Base-by-base conservation (phyloP, 169 alveolate species). In the Plasmodium fragile region DNA sequence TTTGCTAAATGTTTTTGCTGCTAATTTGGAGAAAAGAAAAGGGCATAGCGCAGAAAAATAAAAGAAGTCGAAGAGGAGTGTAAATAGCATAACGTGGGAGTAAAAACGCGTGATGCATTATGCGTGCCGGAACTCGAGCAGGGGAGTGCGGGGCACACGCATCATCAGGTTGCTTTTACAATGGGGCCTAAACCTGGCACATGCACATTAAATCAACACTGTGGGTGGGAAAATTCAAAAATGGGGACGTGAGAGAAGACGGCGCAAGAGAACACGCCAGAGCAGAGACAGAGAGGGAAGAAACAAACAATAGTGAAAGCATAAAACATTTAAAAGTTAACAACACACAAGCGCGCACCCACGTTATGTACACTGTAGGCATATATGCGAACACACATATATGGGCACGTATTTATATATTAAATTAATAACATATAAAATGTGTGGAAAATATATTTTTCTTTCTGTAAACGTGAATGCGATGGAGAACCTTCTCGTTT, bases 401-500 rank as follows among this genome's bases (percentile, higher is more conserved):
- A 41, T 79, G 34, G 52, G 65, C 81, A 49, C 55, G 52, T 69
- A 70, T 32, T 34, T 72, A 39, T 69, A 72, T 34, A 70, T 83
- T 69, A 25, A 70, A 83, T 83, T 83, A 52, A 83, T 83, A 83
- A 83, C 53, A 43, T 69, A 69, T 69, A 70, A 83, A 83, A 49
- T 49, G 59, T 49, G 45, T 49, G 30, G 77, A 70, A 70, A 65
- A 36, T 53, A 73, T 84, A 16, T 73, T 84, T 72, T 73, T 83
- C 77, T 83, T 73, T 28, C 65, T 22, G 55, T 3, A 85, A 32
- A 85, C n/a, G 28, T 85, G 28, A 53, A 53, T 25, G 79, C 70
- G 59, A 32, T 11, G 49, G 80, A 52, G 93, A 73, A 41, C 70
- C 43, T 85, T 85, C 93, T 85, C 93, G 10, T 73, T 85, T 85